Conservation (phyloP, 164 flowering plant genomes). For the Liquidambar formosana region DNA sequence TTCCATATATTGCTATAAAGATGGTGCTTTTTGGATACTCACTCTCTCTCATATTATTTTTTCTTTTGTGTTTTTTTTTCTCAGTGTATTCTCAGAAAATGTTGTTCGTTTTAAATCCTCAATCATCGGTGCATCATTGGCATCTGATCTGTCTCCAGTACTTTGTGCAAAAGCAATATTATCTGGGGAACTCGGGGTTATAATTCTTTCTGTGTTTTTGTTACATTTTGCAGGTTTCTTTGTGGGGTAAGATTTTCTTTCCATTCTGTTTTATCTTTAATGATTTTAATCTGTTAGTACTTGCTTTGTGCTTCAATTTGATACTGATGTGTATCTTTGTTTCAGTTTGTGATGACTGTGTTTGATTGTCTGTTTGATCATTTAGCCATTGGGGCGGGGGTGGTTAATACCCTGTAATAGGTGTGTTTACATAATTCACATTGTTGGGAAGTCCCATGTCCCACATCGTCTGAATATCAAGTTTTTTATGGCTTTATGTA, state of each 20-base stretch:
- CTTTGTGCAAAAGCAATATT: constrained; percentile 36
- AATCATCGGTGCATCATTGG: constrained; percentile 32
- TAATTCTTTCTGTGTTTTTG: constrained; percentile 55
- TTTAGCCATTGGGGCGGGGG: too few species aligned
- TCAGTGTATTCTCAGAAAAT: constrained; percentile 82
- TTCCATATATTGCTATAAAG: constrained; percentile 1
- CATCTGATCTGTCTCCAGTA: constrained; percentile 39
- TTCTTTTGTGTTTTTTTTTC: constrained; percentile 8
- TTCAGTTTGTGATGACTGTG: too few species aligned
- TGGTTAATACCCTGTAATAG: too few species aligned
- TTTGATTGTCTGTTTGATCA: too few species aligned
- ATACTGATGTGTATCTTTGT: neutral
- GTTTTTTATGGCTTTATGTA: too few species aligned
- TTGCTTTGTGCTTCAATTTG: neutral
- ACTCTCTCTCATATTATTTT: neutral
- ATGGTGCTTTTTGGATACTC: neutral
- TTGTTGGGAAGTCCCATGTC: too few species aligned
- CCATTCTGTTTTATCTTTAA: neutral
- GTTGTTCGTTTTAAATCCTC: constrained; percentile 58
- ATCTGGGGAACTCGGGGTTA: constrained; percentile 61
- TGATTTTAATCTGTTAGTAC: neutral
- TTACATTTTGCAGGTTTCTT: constrained; percentile 76
- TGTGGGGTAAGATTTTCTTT: constrained; percentile 58
- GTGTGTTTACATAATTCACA: too few species aligned
- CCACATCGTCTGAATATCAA: too few species aligned